Evolutionary conservation across 2,329 filamentous ascomycete species (phyloP), one percentile per base, ranked within the genome.

Genomic region (Ambrosiella xylebori): DNA sequence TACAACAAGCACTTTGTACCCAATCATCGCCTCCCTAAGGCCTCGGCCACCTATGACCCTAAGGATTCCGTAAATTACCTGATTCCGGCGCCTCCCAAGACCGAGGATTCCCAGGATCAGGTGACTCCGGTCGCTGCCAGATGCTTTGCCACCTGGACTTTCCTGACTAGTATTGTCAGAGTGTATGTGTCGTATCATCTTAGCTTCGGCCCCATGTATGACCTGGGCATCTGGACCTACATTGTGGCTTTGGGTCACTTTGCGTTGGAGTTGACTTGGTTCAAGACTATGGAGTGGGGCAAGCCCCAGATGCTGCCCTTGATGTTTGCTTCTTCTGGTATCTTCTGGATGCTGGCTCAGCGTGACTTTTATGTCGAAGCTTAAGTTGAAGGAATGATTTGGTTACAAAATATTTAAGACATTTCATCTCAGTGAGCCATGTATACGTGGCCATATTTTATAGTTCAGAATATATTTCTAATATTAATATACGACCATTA

Each of bases 61-160:
- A 76, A 78, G 19, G 76, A 80, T 65, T 72, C 74, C 63, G 69
- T 73, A 36, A 68, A 75, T 63, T 80, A 81, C 66, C 70, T 80
- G 59, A 64, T 78, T 38, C 69, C 72, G 5, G 68, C 70, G 35
- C 60, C 76, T 69, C 70, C 73, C 57, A 72, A 73, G 54, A 68
- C 72, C 59, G 73, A 73, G 65, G 58, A 51, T 9, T 74, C 70
- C 50, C 65, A 70, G 59, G 78, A 81, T 65, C 79, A 82, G 69
- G 79, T 88, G 58, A 90, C 86, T 5, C 81, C 85, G 4, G 80
- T 95, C 37, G 84, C 82, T 9, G 83, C 83, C 35, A 83, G 88
- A 62, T 82, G 88, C 17, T 95, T 95, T 68, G 89, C 86, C 57
- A 93, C 87, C 37, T 96, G 89, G 84, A 94, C 90, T 0, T 77